A percentile compares a stretch with the other conserved stretches of the same genome.
Evolutionary conservation across 106 monocot species (phyloP).

Genomic region (Dendrobium officinale): DNA sequence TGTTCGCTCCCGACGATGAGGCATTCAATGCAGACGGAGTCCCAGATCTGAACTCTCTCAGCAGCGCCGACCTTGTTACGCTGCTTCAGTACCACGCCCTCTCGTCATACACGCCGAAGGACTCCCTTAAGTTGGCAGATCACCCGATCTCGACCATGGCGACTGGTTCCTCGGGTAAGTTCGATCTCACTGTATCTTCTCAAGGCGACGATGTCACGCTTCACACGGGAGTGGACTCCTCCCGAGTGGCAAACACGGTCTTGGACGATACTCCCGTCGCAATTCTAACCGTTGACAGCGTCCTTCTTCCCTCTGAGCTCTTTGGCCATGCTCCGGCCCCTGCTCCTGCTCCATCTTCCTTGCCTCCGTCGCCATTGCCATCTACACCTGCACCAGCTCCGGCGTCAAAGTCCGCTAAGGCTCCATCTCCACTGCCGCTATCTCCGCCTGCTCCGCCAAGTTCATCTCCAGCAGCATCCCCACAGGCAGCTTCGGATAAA

Average conservation of each 20-base stretch:
- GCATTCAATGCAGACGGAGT: constrained; percentile 67
- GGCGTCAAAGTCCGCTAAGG: constrained; percentile 8
- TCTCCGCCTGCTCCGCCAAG: constrained; percentile 37
- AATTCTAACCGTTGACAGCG: constrained; percentile 52
- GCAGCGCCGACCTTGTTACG: constrained; percentile 72
- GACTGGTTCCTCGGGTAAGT: constrained; percentile 57
- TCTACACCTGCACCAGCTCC: constrained; percentile 14
- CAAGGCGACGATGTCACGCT: constrained; percentile 76
- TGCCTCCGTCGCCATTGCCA: constrained; percentile 1
- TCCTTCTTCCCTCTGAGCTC: constrained; percentile 54
- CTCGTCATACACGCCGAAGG: constrained; percentile 64
- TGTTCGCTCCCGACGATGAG: constrained; percentile 85
- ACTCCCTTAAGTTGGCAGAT: constrained; percentile 38
- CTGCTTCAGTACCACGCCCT: constrained; percentile 90
- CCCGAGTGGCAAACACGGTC: constrained; percentile 63
- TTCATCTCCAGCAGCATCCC: constrained; percentile 15
- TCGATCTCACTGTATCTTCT: constrained; percentile 43
- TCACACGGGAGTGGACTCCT: constrained; percentile 62
- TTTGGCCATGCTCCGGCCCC: constrained; percentile 44
- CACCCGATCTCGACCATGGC: constrained; percentile 54
- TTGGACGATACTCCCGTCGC: constrained; percentile 62
- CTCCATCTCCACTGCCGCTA: constrained; percentile 5
- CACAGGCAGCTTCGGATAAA: constrained; percentile 22
- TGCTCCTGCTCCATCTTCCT: constrained; percentile 27
- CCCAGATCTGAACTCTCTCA: constrained; percentile 47